Evolutionary conservation across 1,139 yeast genomes (phyloP).

Genomic region (Hemisphaericaspora xylofermentans): DNA sequence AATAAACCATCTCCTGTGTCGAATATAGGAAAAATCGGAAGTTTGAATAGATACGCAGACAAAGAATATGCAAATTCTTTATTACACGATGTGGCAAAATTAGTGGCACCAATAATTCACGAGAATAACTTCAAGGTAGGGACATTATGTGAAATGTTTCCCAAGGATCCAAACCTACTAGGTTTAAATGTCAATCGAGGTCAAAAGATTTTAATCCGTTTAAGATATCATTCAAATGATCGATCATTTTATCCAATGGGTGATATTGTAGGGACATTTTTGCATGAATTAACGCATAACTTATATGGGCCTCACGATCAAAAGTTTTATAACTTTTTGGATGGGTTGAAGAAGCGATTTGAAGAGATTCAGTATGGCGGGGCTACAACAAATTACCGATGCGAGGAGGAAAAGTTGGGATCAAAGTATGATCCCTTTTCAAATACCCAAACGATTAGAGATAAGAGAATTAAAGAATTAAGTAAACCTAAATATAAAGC

Average conservation of each 20-base stretch:
- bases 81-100: slow-evolving; percentile 58
- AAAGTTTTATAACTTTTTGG: slow-evolving; percentile 64
- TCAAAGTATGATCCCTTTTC: slow-evolving; percentile 16
- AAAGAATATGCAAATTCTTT: slow-evolving; percentile 57
- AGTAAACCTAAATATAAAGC: slow-evolving; percentile 38
- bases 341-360: slow-evolving; percentile 58
- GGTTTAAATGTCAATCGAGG: slow-evolving; percentile 92
- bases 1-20: slow-evolving; percentile 44
- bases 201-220: slow-evolving; percentile 65
- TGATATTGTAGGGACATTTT: slow-evolving; percentile 74
- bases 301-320: slow-evolving; percentile 77
- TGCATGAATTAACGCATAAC: slow-evolving; percentile 89
- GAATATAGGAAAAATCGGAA: slow-evolving; percentile 52
- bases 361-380: slow-evolving; percentile 47
- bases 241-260: slow-evolving; percentile 62
- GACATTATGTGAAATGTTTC: slow-evolving; percentile 77
- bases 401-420: slow-evolving; percentile 60
- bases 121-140: slow-evolving; percentile 66
- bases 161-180: slow-evolving; percentile 62
- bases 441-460: slow-evolving; percentile 29
- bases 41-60: slow-evolving; percentile 53
- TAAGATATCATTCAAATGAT: slow-evolving; percentile 60
- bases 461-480: slow-evolving; percentile 38
- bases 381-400: slow-evolving; percentile 26
- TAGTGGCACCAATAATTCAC: slow-evolving; percentile 75